Base-by-base conservation (phyloP, 139 green algal genomes). In the Volvox africanus region DNA sequence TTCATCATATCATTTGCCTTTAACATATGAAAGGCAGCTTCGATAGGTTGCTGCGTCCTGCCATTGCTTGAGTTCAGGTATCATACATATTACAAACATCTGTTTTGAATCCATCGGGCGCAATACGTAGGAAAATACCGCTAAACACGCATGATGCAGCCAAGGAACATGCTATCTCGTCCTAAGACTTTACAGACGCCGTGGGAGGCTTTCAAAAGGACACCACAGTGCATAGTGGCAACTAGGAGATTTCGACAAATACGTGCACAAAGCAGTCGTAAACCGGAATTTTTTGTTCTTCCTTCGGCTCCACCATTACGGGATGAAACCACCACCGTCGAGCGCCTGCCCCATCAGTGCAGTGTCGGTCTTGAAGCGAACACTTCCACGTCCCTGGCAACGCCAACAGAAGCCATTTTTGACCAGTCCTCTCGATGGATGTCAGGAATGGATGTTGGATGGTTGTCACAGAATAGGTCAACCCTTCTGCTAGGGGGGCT, bases 291-390 rank as follows among this genome's bases (percentile, higher is more conserved):
- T 37, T 20, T 88, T 1, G 62, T 79, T 26, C 81, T 87, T 28
- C 82, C 82, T 11, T 88, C 82, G 28, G 82, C 82, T 37, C 82
- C 82, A 19, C 82, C 82, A 61, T 65, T 88, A 61, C 82, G 82
- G 18, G 65, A 65, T 37, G 82, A 79, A 9, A 62, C 30, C 28
- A 22, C 2, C 21, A 62, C 18, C 1, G 81, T 77, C 2, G 82
- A 80, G 36, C 67, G 83, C 11, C 22, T 30, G 67, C 83, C 83
- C 20, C 83, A 88, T 61, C 83, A 88, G 16, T 37, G 24, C 22
- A 88, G 83, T 68, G 67, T 88, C 17, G 83, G 83, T 28, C 83
- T 69, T 13, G 83, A 88, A 37, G 67, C 67, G 26, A 88, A 65
- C 83, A 88, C 83, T 1, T 88, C 83, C 30, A 18, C 28, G 14